These are phyloP conservation scores for Paratinospora sagittata DNA, from an alignment of 164 flowering plant species.

Conservation along the genomic window DNA sequence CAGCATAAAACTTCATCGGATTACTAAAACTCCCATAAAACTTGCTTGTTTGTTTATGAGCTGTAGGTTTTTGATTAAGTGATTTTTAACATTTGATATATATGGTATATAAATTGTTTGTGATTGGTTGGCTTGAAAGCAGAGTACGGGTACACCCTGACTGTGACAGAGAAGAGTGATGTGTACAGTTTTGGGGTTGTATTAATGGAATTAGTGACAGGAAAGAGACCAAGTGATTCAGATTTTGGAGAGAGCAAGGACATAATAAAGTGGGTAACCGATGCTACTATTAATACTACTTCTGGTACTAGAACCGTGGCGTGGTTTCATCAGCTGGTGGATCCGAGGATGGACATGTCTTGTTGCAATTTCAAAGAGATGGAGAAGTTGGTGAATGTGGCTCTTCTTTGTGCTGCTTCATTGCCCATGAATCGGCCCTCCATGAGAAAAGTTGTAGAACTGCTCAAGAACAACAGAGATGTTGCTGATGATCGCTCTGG, in stretches of 20 bases:
- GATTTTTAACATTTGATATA: no score
- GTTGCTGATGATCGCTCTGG: not conserved
- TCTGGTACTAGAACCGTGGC: no score
- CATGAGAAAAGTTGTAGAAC: slow-evolving; percentile 65
- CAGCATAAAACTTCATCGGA: no score
- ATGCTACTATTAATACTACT: no score
- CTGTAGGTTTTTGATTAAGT: no score
- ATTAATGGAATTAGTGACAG: slow-evolving; percentile 48
- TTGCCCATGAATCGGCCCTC: slow-evolving; percentile 61
- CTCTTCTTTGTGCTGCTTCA: slow-evolving; percentile 51
- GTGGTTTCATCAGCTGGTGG: no score
- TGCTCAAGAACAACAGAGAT: slow-evolving; percentile 36
- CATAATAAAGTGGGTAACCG: slow-evolving; percentile 64
- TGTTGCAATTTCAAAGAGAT: slow-evolving; percentile 32
- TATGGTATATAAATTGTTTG: no score
- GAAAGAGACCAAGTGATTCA: slow-evolving; percentile 51
- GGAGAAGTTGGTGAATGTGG: slow-evolving; percentile 50
- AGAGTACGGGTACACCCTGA: slow-evolving; percentile 61
- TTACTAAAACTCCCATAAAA: no score
- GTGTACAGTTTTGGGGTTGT: no score
- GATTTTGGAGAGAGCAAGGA: slow-evolving; percentile 48
- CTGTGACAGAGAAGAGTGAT: slow-evolving; percentile 54
- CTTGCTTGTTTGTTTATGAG: no score
- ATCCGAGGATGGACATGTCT: slow-evolving; percentile 35
- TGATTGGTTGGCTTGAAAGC: slow-evolving; percentile 17